Percentiles rank a stretch among this genome's conserved stretches.
Conservation (phyloP, 2,329 filamentous ascomycete genomes). For the Colletotrichum noveboracense region DNA sequence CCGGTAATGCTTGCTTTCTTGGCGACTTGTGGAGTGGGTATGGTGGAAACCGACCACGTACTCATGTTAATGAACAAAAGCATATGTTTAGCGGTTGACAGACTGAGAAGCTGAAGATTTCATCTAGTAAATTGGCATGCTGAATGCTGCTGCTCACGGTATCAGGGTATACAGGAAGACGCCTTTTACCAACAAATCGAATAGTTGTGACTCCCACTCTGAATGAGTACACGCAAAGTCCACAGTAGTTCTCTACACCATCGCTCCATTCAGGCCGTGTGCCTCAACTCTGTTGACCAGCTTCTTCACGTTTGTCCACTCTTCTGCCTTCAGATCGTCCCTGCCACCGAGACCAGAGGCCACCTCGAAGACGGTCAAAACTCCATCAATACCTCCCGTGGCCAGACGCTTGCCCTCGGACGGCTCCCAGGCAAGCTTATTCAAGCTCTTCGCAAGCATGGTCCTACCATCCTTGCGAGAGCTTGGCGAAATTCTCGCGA, state of each 20-base stretch:
- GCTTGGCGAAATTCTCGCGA: conserved; percentile 79
- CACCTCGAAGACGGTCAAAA: conserved; percentile 93
- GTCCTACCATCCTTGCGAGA: conserved; percentile 67
- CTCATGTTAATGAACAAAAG: background rate
- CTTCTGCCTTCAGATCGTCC: conserved; percentile 82
- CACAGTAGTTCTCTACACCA: conserved; percentile 29
- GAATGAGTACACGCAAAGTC: conserved; percentile 29
- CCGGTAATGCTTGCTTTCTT: background rate
- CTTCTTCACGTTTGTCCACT: conserved; percentile 94
- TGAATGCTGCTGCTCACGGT: conserved; percentile 2
- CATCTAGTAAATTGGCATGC: background rate
- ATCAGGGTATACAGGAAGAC: conserved; percentile 22
- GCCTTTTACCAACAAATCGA: conserved; percentile 20
- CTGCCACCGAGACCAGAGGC: conserved; percentile 81
- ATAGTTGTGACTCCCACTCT: conserved; percentile 4
- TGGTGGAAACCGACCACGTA: background rate
- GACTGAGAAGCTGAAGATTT: background rate
- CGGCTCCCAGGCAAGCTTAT: conserved; percentile 93
- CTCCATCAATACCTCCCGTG: conserved; percentile 89
- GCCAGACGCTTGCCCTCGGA: conserved; percentile 86
- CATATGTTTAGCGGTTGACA: too few relatives aligned
- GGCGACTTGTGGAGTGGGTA: background rate
- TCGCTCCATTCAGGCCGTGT: conserved; percentile 54
- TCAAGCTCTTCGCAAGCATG: conserved; percentile 84
- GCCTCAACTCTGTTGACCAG: conserved; percentile 78